A percentile compares a stretch with the other conserved stretches of the same genome.
Conservation (phyloP, 208 protist species). For the Trypanosoma lewisi region DNA sequence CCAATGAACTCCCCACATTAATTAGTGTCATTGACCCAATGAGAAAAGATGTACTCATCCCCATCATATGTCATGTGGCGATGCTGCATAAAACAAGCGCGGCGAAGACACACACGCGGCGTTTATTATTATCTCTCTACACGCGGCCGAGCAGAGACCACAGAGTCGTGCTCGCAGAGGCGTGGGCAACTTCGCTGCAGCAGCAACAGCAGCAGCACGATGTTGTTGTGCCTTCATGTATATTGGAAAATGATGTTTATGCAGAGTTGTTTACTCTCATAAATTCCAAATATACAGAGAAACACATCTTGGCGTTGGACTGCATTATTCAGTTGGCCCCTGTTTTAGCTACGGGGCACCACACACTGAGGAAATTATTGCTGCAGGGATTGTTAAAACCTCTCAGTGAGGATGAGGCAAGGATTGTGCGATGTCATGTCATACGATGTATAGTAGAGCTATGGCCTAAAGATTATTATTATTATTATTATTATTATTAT, state of each 20-base stretch:
- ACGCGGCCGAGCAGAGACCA: slow-evolving; percentile 45
- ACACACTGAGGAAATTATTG: slow-evolving; percentile 41
- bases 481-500: slow-evolving; percentile 1
- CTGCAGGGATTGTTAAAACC: slow-evolving; percentile 55
- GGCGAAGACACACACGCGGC: slow-evolving; percentile 33
- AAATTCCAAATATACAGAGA: slow-evolving; percentile 45
- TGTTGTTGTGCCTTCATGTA: slow-evolving; percentile 4
- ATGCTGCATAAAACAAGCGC: slow-evolving; percentile 31
- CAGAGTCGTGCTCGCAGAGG: slow-evolving; percentile 36
- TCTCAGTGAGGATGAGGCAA: slow-evolving; percentile 63
- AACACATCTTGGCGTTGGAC: slow-evolving; percentile 55
- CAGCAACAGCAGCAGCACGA: too few species aligned
- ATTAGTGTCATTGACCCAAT: slow-evolving; percentile 49
- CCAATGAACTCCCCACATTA: slow-evolving; percentile 44
- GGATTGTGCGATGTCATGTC: slow-evolving; percentile 53
- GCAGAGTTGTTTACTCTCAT: slow-evolving; percentile 65
- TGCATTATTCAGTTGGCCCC: slow-evolving; percentile 43
- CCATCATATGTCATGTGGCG: slow-evolving; percentile 45
- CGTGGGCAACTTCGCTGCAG: slow-evolving; percentile 49
- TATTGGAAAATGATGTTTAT: slow-evolving; percentile 60
- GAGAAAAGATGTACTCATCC: slow-evolving; percentile 57
- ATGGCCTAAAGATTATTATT: slow-evolving; percentile 25
- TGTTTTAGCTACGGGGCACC: slow-evolving; percentile 24
- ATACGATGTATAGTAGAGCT: slow-evolving; percentile 45
- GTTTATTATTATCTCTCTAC: slow-evolving; percentile 57